phyloP scores from a whole-genome alignment of 2,329 filamentous ascomycete species.

The Huntiella bhutanensis region DNA sequence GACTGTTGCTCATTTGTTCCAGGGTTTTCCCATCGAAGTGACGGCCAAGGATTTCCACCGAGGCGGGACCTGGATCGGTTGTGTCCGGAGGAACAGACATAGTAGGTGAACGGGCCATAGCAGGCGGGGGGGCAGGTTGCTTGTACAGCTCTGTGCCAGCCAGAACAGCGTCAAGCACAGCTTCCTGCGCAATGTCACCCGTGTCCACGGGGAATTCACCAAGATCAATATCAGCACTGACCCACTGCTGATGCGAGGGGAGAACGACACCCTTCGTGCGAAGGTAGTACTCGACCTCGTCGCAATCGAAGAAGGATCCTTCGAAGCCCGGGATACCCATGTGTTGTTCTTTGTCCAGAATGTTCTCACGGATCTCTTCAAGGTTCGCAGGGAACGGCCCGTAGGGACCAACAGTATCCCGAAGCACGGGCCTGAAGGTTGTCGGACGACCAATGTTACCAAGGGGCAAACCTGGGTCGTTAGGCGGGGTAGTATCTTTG shows the following conservation, averaged over 20 bases:
- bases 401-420: constrained; percentile 16
- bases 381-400: constrained; percentile 29
- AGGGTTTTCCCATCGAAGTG: background rate
- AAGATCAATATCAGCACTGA: constrained; percentile 37
- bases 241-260: constrained; percentile 38
- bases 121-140: background rate
- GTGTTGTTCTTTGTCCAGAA: constrained; percentile 28
- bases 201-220: constrained; percentile 20
- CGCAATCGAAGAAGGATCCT: constrained; percentile 57
- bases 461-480: background rate
- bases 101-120: background rate
- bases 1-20: constrained; percentile 1
- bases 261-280: constrained; percentile 43
- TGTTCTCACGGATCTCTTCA: constrained; percentile 22
- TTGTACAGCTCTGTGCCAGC: background rate
- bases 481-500: background rate
- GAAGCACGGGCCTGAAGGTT: background rate
- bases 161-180: constrained; percentile 2
- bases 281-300: constrained; percentile 61
- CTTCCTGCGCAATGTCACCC: constrained; percentile 1
- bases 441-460: constrained; percentile 2
- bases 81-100: background rate
- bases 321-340: constrained; percentile 43
- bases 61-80: too few relatives aligned
- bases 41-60: background rate